Base-by-base conservation (phyloP, 2,329 filamentous ascomycete species). In the Dothideomycetidae sp. region DNA sequence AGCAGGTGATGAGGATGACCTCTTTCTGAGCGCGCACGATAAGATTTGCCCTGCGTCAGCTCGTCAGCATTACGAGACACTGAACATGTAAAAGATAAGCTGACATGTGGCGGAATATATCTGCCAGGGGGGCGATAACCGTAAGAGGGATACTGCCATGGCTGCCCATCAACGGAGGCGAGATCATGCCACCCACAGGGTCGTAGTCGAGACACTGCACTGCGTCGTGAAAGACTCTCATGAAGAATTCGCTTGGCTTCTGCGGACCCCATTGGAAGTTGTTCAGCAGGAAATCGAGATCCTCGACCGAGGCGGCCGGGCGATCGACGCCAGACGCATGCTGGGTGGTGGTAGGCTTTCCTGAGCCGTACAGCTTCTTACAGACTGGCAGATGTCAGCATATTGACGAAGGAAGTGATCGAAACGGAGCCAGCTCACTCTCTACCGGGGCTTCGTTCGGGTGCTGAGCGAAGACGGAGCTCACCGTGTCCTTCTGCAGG, bases 1-100 rank as follows among this genome's bases (percentile, higher is more conserved):
- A 82, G 48, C 82, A 84, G 0, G 81, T 86, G 0, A 75, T 75
- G 7, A 86, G 61, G 39, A 81, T 74, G 0, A 88, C 73, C 48
- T 88, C 81, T 21, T 68, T 69, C 48, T 82, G 67, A 0, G 81
- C 81, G 3, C 75, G 66, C 2, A 70, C 79, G 21, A 88, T 86
- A 13, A 82, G 62, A 46, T 86, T 85, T 1, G 78, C 73, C 59
- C n/a, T n/a, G n/a, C n/a, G 47, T 28, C 9, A 26, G n/a, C 11
- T 4, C n/a, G 29, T 36, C 31, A 36, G 17, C 9, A 17, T 10
- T 19, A 11, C 7, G 14, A 13, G 13, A 11, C 5, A 12, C 10
- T 3, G 15, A 19, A n/a, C n/a, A n/a, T n/a, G n/a, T 10, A n/a
- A 31, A 15, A 14, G 12, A 3, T 14, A 12, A 37, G 41, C 10